Percentiles rank a stretch among this genome's conserved stretches.
Conservation (phyloP, 176 grass and related monocot genomes). For the Leersia perrieri region DNA sequence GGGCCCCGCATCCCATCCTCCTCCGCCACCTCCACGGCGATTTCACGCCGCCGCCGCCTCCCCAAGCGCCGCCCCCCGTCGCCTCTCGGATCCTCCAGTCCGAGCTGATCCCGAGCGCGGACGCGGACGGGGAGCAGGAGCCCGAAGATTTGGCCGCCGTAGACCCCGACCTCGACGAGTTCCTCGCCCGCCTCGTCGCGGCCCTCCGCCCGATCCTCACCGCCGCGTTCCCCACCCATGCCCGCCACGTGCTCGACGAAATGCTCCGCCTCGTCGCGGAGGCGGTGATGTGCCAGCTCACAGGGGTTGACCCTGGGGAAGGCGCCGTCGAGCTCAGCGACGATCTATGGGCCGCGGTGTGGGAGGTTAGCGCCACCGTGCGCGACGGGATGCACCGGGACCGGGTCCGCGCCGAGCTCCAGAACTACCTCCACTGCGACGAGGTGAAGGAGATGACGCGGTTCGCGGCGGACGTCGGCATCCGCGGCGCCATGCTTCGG, state of each 20-base stretch:
- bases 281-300: slow-evolving; percentile 53
- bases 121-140: slow-evolving; percentile 2
- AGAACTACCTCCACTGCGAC: slow-evolving; percentile 68
- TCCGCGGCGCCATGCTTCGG: slow-evolving; percentile 73
- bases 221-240: slow-evolving; percentile 52
- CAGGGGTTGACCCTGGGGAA: not conserved
- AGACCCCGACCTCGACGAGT: slow-evolving; percentile 51
- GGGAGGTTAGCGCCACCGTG: slow-evolving; percentile 63
- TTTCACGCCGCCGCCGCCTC: slow-evolving; percentile 8
- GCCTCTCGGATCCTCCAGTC: slow-evolving; percentile 60
- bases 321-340: slow-evolving; percentile 53
- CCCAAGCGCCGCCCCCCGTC: slow-evolving; percentile 29
- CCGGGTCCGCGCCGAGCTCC: slow-evolving; percentile 56
- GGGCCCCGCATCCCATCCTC: not conserved
- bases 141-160: not conserved
- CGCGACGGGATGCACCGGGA: slow-evolving; percentile 52
- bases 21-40: slow-evolving; percentile 34
- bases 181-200: slow-evolving; percentile 54
- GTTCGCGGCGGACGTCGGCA: slow-evolving; percentile 77
- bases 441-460: slow-evolving; percentile 94
- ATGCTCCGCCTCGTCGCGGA: slow-evolving; percentile 84
- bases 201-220: slow-evolving; percentile 47
- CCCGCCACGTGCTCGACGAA: slow-evolving; percentile 57
- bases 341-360: slow-evolving; percentile 52
- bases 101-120: slow-evolving; percentile 20